These are phyloP conservation scores for Melaleuca quinquenervia DNA, from an alignment of 345 rosid genomes.

Conservation along the genomic window DNA sequence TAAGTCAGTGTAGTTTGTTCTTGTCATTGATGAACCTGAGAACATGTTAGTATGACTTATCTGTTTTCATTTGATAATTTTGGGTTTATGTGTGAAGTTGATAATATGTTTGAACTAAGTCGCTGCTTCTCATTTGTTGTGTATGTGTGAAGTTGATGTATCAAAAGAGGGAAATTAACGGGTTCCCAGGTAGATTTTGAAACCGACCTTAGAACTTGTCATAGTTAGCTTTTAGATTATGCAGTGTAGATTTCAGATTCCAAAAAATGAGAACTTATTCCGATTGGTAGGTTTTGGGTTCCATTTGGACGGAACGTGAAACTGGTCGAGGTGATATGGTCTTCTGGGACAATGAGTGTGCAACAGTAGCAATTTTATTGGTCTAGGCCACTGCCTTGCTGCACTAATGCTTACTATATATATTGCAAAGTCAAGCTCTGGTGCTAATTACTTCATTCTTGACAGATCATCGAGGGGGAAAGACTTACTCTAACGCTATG, in stretches of 20 bases:
- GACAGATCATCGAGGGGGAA: constrained; percentile 69
- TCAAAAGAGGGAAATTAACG: too few species aligned
- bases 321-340: neutral
- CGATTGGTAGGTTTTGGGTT: too few species aligned
- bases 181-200: too few species aligned
- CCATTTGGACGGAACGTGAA: too few species aligned
- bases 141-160: too few species aligned
- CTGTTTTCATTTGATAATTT: neutral
- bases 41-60: neutral
- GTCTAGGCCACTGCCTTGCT: neutral
- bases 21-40: neutral
- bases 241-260: too few species aligned
- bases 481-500: constrained; percentile 82
- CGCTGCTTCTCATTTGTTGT: too few species aligned
- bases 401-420: neutral
- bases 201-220: too few species aligned
- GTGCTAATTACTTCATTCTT: neutral
- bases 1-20: neutral
- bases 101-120: too few species aligned
- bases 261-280: too few species aligned
- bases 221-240: too few species aligned
- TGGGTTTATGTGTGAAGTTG: neutral
- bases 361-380: neutral
- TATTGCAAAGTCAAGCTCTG: neutral
- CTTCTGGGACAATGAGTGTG: neutral